These are phyloP conservation scores for Circinella umbellata DNA, from an alignment of 371 early-diverging fungal genomes.

Conservation along the genomic window DNA sequence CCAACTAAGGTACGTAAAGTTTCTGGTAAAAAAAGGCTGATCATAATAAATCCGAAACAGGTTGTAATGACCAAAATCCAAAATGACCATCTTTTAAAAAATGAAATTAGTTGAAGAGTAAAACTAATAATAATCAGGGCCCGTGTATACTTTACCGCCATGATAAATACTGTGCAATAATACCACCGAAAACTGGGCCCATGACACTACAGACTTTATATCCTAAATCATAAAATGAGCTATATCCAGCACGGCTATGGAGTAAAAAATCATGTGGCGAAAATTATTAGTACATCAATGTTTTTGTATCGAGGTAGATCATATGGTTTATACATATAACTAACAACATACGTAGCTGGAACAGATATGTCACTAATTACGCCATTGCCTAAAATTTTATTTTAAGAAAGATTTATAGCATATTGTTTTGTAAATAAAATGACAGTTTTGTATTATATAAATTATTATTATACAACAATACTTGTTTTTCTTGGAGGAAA, in stretches of 20 bases:
- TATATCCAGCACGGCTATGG: not conserved
- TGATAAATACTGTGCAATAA: not conserved
- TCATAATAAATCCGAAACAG: slow-evolving; percentile 39
- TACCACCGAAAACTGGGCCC: not conserved
- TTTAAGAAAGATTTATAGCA: too few relatives aligned
- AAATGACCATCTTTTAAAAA: slow-evolving; percentile 44
- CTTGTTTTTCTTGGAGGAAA: too few relatives aligned
- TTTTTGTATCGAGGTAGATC: too few relatives aligned
- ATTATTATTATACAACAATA: too few relatives aligned
- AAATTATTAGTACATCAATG: too few relatives aligned
- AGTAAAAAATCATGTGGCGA: not conserved
- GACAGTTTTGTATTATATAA: too few relatives aligned
- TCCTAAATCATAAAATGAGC: not conserved
- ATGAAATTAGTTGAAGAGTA: not conserved
- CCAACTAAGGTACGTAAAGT: slow-evolving; percentile 54
- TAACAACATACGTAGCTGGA: not conserved
- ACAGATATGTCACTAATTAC: slow-evolving; percentile 1
- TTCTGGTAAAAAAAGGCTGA: slow-evolving; percentile 62
- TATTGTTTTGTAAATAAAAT: not conserved
- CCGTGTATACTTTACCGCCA: not conserved
- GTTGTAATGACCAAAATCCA: slow-evolving; percentile 58
- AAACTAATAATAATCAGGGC: too few relatives aligned
- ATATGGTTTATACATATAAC: not conserved
- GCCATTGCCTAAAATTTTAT: not conserved
- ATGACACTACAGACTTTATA: not conserved